Conservation (phyloP, 1,284 basidiomycete genomes). For the Boletellus sp. region DNA sequence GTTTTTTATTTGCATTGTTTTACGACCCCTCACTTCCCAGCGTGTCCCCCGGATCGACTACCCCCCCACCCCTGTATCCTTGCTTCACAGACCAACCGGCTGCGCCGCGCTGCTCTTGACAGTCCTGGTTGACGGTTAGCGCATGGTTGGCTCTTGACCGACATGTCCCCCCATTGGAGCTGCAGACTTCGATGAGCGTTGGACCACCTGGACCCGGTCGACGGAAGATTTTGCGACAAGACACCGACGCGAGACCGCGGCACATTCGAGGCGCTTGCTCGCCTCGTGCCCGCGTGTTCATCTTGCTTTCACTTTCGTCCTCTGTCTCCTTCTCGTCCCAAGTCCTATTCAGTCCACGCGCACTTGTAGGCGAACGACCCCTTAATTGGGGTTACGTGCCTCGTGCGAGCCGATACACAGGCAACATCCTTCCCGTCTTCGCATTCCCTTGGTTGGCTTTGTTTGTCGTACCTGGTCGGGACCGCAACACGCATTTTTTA, state of each 20-base stretch:
- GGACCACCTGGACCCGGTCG: slow-evolving; percentile 42
- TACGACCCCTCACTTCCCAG: slow-evolving; percentile 18
- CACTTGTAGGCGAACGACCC: slow-evolving; percentile 66
- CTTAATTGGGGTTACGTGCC: slow-evolving; percentile 72
- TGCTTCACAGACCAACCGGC: slow-evolving; percentile 39
- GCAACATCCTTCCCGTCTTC: slow-evolving; percentile 38
- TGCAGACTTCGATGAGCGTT: slow-evolving; percentile 45
- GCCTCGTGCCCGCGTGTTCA: slow-evolving; percentile 46
- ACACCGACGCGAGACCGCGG: slow-evolving; percentile 68
- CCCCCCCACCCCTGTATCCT: slow-evolving; percentile 19
- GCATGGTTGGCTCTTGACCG: slow-evolving; percentile 19
- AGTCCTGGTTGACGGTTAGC: slow-evolving; percentile 13
- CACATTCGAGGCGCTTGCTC: slow-evolving; percentile 49
- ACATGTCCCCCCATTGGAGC: slow-evolving; percentile 16
- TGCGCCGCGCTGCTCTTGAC: slow-evolving; percentile 38
- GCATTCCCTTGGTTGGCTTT: slow-evolving; percentile 18
- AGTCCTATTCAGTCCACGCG: slow-evolving; percentile 49
- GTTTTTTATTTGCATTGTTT: slow-evolving; percentile 45
- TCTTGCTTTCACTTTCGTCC: slow-evolving; percentile 44
- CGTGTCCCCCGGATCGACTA: slow-evolving; percentile 20
- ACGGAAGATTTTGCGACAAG: slow-evolving; percentile 44
- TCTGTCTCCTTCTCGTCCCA: slow-evolving; percentile 41
- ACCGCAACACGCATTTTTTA: slow-evolving; percentile 33
- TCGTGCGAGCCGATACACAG: slow-evolving; percentile 68
- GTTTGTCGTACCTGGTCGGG: slow-evolving; percentile 19